Percentiles rank a stretch among this genome's conserved stretches.
Evolutionary conservation across 1,284 basidiomycete species (phyloP).

Genomic region (Rhodofomes roseus): DNA sequence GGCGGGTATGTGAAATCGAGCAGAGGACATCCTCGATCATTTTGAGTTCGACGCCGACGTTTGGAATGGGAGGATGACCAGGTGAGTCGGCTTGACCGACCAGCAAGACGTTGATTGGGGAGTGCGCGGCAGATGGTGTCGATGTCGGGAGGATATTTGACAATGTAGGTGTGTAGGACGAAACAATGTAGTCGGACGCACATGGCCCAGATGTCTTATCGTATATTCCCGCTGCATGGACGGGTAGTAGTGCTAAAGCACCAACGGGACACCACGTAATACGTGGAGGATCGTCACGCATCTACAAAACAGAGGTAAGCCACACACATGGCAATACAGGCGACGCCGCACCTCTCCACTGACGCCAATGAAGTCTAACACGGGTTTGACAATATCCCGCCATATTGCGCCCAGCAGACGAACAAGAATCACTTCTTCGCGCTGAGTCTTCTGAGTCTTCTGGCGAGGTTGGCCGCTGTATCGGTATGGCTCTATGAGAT

Average conservation of each 20-base stretch:
- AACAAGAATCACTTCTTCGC: not conserved
- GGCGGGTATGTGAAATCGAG: not conserved
- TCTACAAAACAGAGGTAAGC: not conserved
- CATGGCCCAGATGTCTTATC: not conserved
- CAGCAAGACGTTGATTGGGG: not conserved
- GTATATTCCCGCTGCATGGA: not conserved
- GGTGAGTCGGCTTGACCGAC: not conserved
- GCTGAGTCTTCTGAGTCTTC: not conserved
- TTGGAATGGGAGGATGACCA: not conserved
- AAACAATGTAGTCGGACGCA: not conserved
- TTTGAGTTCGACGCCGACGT: not conserved
- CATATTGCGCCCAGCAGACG: not conserved
- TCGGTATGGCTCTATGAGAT: too few species aligned
- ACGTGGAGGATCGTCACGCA: not conserved
- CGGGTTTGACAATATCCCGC: too few species aligned
- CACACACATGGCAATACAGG: not conserved
- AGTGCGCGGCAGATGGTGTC: not conserved
- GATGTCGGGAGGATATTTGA: not conserved
- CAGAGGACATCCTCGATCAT: not conserved
- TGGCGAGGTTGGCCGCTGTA: not conserved
- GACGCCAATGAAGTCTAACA: not conserved
- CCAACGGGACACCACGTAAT: not conserved
- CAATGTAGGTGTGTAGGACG: not conserved
- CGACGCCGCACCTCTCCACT: too few species aligned
- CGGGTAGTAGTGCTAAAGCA: not conserved